These are phyloP conservation scores for Alternaria tenuissima DNA, from an alignment of 2,329 filamentous ascomycete genomes.

Conservation along the genomic window DNA sequence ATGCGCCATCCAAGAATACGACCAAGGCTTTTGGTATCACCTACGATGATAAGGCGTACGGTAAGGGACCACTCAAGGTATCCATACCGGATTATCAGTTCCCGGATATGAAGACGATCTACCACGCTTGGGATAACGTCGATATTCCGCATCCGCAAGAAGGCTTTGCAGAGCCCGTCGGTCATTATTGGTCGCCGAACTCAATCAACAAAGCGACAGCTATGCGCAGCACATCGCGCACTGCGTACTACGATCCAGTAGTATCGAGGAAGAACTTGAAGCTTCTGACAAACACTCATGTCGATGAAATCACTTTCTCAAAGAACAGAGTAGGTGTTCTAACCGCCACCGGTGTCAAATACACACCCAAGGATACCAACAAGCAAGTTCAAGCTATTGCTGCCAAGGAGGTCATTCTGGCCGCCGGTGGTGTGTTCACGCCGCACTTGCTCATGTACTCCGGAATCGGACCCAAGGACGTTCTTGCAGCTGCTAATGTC, in stretches of 20 bases:
- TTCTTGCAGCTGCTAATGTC: conserved; percentile 26
- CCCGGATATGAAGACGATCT: conserved; percentile 21
- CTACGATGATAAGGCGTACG: conserved; percentile 21
- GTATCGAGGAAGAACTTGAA: conserved; percentile 18
- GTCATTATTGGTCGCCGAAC: conserved; percentile 38
- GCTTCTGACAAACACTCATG: conserved; percentile 15
- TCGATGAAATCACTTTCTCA: conserved; percentile 15
- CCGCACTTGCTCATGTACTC: conserved; percentile 56
- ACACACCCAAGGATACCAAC: conserved; percentile 13
- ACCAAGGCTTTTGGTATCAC: conserved; percentile 23
- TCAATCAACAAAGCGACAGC: conserved; percentile 22
- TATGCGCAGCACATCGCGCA: conserved; percentile 13
- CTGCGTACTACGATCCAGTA: conserved; percentile 25
- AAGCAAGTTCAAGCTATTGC: conserved; percentile 27
- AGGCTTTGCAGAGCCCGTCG: conserved; percentile 26
- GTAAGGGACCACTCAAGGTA: conserved; percentile 7
- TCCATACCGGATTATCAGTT: conserved; percentile 21
- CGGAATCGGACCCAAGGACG: conserved; percentile 31
- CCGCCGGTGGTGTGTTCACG: conserved; percentile 65
- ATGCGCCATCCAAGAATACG: conserved; percentile 17
- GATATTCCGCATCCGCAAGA: conserved; percentile 15
- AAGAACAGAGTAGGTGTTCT: conserved; percentile 1
- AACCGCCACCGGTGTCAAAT: conserved; percentile 16
- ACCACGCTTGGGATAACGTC: conserved; percentile 10
- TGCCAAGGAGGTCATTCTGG: conserved; percentile 64